Evolutionary conservation across 768 basidiomycete species (phyloP).

Genomic region (Tricholomella constricta): DNA sequence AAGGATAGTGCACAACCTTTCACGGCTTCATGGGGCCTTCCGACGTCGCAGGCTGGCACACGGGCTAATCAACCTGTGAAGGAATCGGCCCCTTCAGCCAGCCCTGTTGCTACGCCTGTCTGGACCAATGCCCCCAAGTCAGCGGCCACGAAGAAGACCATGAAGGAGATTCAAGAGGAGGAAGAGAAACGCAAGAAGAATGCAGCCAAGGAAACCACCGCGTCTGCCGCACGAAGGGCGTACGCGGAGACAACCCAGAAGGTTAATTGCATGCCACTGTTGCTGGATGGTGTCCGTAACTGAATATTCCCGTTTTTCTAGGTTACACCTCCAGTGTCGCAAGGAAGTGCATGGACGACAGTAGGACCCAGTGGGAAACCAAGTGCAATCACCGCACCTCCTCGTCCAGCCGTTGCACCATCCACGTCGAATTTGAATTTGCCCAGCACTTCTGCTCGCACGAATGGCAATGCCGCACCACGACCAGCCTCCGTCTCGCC

Average conservation of each 20-base stretch:
- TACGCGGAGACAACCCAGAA: conserved; percentile 82
- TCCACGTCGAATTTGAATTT: conserved; percentile 30
- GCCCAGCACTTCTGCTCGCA: conserved; percentile 34
- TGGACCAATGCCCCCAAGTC: conserved; percentile 72
- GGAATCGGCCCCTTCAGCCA: conserved; percentile 34
- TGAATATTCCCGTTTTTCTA: conserved; percentile 16
- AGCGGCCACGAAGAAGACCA: conserved; percentile 74
- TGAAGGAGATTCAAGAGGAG: conserved; percentile 99
- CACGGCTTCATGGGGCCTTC: conserved; percentile 81
- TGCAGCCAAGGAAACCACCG: conserved; percentile 59
- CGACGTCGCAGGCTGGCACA: conserved; percentile 76
- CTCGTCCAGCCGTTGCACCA: conserved; percentile 31
- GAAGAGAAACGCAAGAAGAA: conserved; percentile 85
- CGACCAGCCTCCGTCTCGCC: conserved; percentile 39
- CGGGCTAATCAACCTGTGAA: conserved; percentile 44
- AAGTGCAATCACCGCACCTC: conserved; percentile 32
- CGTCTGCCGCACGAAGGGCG: conserved; percentile 61
- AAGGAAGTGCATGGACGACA: conserved; percentile 77
- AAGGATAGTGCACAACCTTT: conserved; percentile 65
- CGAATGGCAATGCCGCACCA: conserved; percentile 40
- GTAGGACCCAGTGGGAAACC: conserved; percentile 80
- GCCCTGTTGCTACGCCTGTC: conserved; percentile 53
- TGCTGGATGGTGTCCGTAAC: neutral
- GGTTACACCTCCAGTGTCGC: conserved; percentile 24
- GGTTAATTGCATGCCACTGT: conserved; percentile 38